These are phyloP conservation scores for Aspergillus sp. DNA, from an alignment of 2,329 filamentous ascomycete genomes.

Conservation along the genomic window DNA sequence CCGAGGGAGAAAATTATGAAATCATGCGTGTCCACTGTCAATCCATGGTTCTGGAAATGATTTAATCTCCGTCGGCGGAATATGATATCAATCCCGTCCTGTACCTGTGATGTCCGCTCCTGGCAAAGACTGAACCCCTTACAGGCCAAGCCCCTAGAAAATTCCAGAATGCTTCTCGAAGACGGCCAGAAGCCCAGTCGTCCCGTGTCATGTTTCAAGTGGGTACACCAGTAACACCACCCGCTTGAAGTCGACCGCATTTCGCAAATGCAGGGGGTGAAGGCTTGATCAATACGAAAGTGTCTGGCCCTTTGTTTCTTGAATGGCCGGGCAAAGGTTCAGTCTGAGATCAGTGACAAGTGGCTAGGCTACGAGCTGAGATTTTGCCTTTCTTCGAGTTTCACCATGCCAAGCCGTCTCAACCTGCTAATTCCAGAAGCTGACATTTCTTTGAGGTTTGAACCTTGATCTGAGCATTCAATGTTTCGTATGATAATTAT, in stretches of 20 bases:
- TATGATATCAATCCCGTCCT: not conserved
- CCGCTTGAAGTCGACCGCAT: not conserved
- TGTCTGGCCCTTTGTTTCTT: not conserved
- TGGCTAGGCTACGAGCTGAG: too few relatives aligned
- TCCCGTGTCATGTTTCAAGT: not conserved
- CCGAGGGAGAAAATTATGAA: conserved; percentile 4
- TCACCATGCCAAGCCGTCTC: not conserved
- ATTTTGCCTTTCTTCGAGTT: too few relatives aligned
- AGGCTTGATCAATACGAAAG: not conserved
- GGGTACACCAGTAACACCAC: not conserved
- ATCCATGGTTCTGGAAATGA: conserved; percentile 19
- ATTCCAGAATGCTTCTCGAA: conserved; percentile 35
- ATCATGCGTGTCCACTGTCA: conserved; percentile 1
- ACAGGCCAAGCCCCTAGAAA: conserved; percentile 2
- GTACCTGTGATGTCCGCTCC: not conserved
- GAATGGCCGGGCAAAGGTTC: not conserved
- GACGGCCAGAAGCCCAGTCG: conserved; percentile 25
- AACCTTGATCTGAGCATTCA: not conserved
- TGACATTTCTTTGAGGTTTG: not conserved
- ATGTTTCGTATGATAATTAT: not conserved
- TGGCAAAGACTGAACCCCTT: not conserved
- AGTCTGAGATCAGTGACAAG: not conserved
- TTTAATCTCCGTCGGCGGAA: conserved; percentile 12
- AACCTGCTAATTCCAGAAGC: not conserved
- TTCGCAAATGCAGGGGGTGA: not conserved